Evolutionary conservation across 768 basidiomycete genomes (phyloP), one percentile per base, ranked within the genome.

Genomic region (Phlebiopsis gigantea): DNA sequence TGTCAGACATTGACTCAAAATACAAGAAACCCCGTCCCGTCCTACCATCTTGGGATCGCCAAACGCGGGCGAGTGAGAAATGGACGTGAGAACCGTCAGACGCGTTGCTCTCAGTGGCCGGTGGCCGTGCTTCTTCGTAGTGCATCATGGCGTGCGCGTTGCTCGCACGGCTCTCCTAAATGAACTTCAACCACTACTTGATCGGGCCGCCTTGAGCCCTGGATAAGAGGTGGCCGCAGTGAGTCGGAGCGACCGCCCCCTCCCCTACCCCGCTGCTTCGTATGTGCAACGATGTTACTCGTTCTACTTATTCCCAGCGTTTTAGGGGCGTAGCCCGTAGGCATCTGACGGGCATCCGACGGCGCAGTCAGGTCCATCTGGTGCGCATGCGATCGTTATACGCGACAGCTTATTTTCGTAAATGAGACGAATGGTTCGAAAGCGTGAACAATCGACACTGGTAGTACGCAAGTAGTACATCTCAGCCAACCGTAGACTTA

Each of bases 101-200:
- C 19, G 10, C 46, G 14, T 12, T 15, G 12, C 46, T 48, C 28
- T 51, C 21, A 51, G 19, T 51, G 50, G 50, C 5, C 12, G 5
- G 34, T 41, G 19, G 9, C 19, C 15, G n/a, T 21, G 34, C 50
- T 51, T 51, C 50, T 51, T 34, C 19, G 31, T 30, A 39, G 14
- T 51, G 50, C 50, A 51, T 51, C 50, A 51, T 31, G 50, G 50
- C 34, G 50, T 30, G 14, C 19, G 50, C 8, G 21, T 41, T 39
- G 6, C 15, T 24, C 24, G 8, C 50, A 25, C 31, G 19, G 50
- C 50, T 39, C n/a, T 39, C 50, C 34, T 41, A 10, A 22, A 31
- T 51, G 50, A 51, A 24, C 34, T 19, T 30, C 31, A 8, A 51
- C 9, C 31, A 24, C 34, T 9, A 8, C 50, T 31, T 22, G 24